Base-by-base conservation (phyloP, 2,329 filamentous ascomycete genomes). In the Helotiales sp. region DNA sequence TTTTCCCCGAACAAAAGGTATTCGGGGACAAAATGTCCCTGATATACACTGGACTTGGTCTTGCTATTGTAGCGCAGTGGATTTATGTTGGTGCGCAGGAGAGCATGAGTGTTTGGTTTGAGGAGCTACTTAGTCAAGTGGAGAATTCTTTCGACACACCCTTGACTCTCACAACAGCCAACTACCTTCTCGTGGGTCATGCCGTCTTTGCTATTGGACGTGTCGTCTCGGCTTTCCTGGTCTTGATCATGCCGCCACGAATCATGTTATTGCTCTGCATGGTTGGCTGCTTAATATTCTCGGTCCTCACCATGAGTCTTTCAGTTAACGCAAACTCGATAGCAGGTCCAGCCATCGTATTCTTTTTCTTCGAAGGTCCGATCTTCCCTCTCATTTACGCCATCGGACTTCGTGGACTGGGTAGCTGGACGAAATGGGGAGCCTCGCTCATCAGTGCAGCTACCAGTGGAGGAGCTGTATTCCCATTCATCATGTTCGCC, bases 321-420 rank as follows among this genome's bases (percentile, higher is more conserved):
- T 72, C 70, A 3, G 2, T 75, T 75, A 3, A 54, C 63, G 38
- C 80, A 0, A 79, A 84, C 61, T 63, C 81, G 0, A 70, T 85
- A 24, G 74, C 77, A 24, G 77, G 84, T n/a, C 86, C 90, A 63
- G 75, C 89, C 2, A 78, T 87, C 36, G 66, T 93, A 27, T 88
- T 89, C 62, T 87, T 91, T 63, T 91, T 96, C 72, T 91, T 90
- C 68, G 90, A 93, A 71, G 89, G 87, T 0, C 90, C 91, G 52
- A 84, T 91, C 65, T 96, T 90, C 79, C 91, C 92, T 0, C 85
- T 93, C 1, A 86, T 95, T 59, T 91, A 92, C 64, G 86, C 89
- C 3, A 81, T 95, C 12, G 89, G 88, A 2, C 86, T 96, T 58
- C 84, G 90, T 2, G 91, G 91, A 0, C 83, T 96, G 50, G 91